These are phyloP conservation scores for Xylariaceae sp. DNA, from an alignment of 2,329 filamentous ascomycete species.

Conservation along the genomic window DNA sequence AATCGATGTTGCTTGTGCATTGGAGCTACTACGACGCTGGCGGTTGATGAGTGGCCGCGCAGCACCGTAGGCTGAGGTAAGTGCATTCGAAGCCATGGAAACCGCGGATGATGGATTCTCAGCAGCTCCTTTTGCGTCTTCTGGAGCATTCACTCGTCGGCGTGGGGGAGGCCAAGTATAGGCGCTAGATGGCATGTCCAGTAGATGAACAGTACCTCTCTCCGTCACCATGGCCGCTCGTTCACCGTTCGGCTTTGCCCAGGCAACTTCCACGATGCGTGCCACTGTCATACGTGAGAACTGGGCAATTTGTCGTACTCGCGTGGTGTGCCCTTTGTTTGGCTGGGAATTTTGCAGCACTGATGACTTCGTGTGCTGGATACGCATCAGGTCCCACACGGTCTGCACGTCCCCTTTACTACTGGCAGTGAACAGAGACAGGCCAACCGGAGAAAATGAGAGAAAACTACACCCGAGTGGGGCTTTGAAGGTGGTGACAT, in stretches of 20 bases:
- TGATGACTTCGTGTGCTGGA: conserved; percentile 59
- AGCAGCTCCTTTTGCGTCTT: conserved; percentile 37
- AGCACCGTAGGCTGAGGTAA: conserved; percentile 66
- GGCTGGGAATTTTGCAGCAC: conserved; percentile 50
- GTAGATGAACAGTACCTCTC: conserved; percentile 89
- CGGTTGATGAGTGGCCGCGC: conserved; percentile 57
- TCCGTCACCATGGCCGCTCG: conserved; percentile 86
- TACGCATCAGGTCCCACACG: conserved; percentile 72
- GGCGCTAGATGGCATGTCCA: conserved; percentile 77
- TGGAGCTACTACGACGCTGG: conserved; percentile 48
- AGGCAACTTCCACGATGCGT: conserved; percentile 83
- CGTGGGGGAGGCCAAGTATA: conserved; percentile 82
- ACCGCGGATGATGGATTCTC: conserved; percentile 54
- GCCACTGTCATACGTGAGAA: conserved; percentile 91
- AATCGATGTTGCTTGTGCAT: conserved; percentile 37
- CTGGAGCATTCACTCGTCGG: conserved; percentile 40
- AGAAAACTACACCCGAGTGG: conserved; percentile 75
- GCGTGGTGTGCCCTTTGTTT: conserved; percentile 43
- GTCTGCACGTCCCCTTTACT: conserved; percentile 80
- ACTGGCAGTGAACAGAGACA: conserved; percentile 74
- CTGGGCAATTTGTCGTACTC: conserved; percentile 78
- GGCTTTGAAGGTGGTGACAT: conserved; percentile 66
- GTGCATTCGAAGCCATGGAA: conserved; percentile 65
- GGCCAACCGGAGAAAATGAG: conserved; percentile 70
- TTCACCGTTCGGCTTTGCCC: conserved; percentile 78